Percentiles rank a stretch among this genome's conserved stretches.
Evolutionary conservation across 495 filamentous ascomycete species (phyloP).

Genomic region (Trichoderma reesei): DNA sequence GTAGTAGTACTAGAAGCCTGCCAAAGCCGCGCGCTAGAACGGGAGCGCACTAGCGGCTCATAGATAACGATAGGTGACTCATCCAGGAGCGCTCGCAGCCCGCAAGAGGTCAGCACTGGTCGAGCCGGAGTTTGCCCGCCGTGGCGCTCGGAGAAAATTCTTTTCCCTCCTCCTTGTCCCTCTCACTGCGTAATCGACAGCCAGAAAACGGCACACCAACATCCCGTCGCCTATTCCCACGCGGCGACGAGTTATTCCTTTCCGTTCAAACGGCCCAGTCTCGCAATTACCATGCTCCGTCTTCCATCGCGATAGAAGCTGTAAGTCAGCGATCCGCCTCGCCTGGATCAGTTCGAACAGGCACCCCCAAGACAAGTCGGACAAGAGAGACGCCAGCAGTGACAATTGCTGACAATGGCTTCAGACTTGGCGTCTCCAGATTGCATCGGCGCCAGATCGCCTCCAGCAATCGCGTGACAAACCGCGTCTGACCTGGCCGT

Average conservation of each 20-base stretch:
- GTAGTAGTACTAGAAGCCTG: no score
- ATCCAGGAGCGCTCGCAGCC: no score
- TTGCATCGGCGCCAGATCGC: not conserved
- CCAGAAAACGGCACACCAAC: not conserved
- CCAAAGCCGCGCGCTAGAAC: not conserved
- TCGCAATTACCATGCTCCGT: conserved; percentile 8
- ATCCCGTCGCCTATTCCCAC: conserved; percentile 1
- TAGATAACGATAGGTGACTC: not conserved
- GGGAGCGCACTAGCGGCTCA: no score
- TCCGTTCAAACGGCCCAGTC: conserved; percentile 8
- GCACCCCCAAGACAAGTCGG: not conserved
- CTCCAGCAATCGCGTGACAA: not conserved
- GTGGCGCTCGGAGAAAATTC: not conserved
- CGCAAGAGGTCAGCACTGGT: no score
- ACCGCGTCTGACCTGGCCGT: not conserved
- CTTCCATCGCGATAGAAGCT: not conserved
- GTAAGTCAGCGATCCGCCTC: not conserved
- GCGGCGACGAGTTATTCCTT: conserved; percentile 5
- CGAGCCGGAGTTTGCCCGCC: not conserved
- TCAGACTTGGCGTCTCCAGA: not conserved
- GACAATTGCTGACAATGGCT: conserved; percentile 8
- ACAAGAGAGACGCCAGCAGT: not conserved
- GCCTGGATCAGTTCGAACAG: no score
- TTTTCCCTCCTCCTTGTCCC: conserved; percentile 2
- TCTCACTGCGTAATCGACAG: not conserved